Percentiles rank a stretch among this genome's conserved stretches.
Evolutionary conservation across 257 asterid genomes (phyloP).

Genomic region (Ilex asprella): DNA sequence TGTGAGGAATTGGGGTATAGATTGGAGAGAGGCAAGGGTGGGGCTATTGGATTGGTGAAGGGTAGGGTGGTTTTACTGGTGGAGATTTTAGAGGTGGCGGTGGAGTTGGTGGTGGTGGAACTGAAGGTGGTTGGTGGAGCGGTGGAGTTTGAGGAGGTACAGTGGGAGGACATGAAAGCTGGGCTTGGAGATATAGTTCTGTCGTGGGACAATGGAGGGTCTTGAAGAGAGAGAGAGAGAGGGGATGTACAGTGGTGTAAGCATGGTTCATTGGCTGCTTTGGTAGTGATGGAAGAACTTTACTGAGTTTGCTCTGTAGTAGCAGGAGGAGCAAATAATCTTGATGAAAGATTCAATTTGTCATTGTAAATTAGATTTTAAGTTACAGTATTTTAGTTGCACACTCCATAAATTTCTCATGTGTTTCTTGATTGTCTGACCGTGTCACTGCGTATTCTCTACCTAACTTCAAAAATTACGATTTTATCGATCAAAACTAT

Average conservation of each 20-base stretch:
- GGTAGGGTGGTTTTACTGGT: conserved; percentile 43
- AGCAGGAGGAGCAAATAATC: neutral
- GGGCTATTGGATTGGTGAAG: conserved; percentile 52
- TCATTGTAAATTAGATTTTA: neutral
- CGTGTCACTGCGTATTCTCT: too few species aligned
- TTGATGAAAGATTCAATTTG: neutral
- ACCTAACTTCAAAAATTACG: too few species aligned
- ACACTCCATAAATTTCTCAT: neutral
- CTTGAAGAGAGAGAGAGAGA: conserved; percentile 9
- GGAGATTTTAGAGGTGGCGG: conserved; percentile 48
- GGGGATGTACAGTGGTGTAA: too few species aligned
- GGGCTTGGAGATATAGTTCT: conserved; percentile 47
- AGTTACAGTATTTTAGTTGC: neutral
- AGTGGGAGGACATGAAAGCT: conserved; percentile 58
- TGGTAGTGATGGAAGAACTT: neutral
- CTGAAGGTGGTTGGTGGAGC: conserved; percentile 48
- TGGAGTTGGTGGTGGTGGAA: conserved; percentile 62
- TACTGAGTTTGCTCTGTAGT: too few species aligned
- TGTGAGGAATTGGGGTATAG: conserved; percentile 54
- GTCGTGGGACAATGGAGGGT: conserved; percentile 38
- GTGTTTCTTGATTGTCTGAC: neutral
- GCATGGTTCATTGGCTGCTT: too few species aligned
- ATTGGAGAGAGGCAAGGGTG: conserved; percentile 41
- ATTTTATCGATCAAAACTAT: too few species aligned
- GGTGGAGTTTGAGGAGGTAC: conserved; percentile 44